A percentile compares a stretch with the other conserved stretches of the same genome.
These are phyloP conservation scores for Lactifluus volemus DNA, from an alignment of 768 basidiomycete species.

Conservation along the genomic window DNA sequence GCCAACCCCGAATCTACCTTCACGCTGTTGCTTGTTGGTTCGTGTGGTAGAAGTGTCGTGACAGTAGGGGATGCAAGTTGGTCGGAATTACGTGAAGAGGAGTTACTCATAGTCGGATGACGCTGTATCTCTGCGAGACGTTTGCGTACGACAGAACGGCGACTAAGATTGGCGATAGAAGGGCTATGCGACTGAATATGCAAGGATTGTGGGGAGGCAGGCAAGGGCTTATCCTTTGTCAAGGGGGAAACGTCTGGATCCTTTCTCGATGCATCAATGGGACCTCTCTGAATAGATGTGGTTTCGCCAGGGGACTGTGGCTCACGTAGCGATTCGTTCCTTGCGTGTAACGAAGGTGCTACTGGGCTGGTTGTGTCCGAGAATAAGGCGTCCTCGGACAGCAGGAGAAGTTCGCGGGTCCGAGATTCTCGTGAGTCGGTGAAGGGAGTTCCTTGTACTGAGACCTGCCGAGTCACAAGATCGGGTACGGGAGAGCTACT, in stretches of 20 bases:
- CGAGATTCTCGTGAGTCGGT: neutral
- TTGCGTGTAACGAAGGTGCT: neutral
- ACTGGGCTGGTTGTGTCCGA: neutral
- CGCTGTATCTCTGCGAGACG: slow-evolving; percentile 53
- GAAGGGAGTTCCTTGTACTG: neutral
- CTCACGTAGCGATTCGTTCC: too few relatives aligned
- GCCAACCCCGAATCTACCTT: neutral
- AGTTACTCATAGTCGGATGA: neutral
- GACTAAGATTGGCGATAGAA: slow-evolving; percentile 53
- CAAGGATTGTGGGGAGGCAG: slow-evolving; percentile 19
- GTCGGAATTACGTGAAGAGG: neutral
- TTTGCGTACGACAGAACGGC: slow-evolving; percentile 55
- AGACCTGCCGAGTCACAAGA: neutral
- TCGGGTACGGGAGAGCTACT: neutral
- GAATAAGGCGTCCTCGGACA: neutral
- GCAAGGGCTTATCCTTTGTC: neutral
- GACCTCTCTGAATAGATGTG: neutral
- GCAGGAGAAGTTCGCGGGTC: neutral
- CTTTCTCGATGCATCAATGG: neutral
- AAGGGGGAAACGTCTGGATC: neutral
- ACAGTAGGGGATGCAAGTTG: neutral
- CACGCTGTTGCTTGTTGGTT: neutral
- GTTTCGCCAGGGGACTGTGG: neutral
- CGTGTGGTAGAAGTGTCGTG: neutral
- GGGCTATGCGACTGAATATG: slow-evolving; percentile 38